Base-by-base conservation (phyloP, 176 grass and related monocot genomes). In the Luzula sylvatica region DNA sequence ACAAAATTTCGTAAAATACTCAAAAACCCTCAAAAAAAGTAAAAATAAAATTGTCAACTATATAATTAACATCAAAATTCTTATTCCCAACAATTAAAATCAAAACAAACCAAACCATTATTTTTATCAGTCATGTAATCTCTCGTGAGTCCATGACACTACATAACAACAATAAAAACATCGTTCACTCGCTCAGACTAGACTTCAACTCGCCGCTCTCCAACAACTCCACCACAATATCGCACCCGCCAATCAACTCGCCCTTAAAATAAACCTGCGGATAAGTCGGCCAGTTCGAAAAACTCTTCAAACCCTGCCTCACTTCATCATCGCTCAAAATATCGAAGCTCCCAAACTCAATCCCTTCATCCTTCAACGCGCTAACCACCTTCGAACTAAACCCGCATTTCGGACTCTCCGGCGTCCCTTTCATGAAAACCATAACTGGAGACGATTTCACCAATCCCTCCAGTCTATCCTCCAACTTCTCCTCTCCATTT, bases 231-330 rank as follows among this genome's bases (percentile, higher is more conserved):
- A 98, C 68, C 58, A 98, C 54, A 52, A 98, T 98, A 42, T 98
- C 93, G 23, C 81, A 98, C 2, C 93, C 93, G 3, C 93, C 93
- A 29, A 98, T 77, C 19, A 98, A 65, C 58, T 98, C 93, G 14
- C 81, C 83, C 64, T 83, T 98, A 72, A 80, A 92, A 65, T 98
- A 98, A n/a, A 98, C 68, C 42, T 98, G 93, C 23, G 93, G 93
- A 21, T 75, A 98, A 2, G 93, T 98, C 19, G 93, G 93, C 93
- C 93, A 98, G 45, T 90, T 98, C 3, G 86, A 83, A 68, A 74
- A 90, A 12, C 78, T 67, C 75, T 98, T 98, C 56, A 98, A 58
- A 22, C 86, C 86, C 64, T 98, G 86, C 23, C 93, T 74, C 18
- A 98, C 78, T 26, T 83, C 86, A 11, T 98, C 93, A 2, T 98